phyloP scores from a whole-genome alignment of 139 green algal genomes.

The Chlorella sorokiniana region DNA sequence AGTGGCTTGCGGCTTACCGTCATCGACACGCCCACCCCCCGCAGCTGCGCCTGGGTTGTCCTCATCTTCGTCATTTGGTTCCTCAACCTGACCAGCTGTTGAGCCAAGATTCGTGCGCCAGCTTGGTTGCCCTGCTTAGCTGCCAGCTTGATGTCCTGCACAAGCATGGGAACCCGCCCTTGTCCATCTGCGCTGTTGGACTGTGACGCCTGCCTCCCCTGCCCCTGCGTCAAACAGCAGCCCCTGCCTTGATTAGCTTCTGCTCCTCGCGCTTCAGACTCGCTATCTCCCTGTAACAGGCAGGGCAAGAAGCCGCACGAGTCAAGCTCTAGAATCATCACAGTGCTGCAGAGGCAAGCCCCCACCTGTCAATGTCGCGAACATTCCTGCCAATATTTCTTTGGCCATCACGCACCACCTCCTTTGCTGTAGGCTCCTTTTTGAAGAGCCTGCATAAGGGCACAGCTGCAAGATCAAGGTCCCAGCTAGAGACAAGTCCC shows the following conservation, averaged over 20 bases:
- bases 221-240: not conserved
- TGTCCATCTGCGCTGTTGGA: not conserved
- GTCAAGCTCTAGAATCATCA: not conserved
- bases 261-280: constrained; percentile 25
- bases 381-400: constrained; percentile 24
- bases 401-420: not conserved
- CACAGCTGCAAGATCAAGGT: no score
- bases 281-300: constrained; percentile 9
- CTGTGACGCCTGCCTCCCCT: not conserved
- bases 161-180: not conserved
- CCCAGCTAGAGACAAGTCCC: no score
- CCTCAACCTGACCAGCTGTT: constrained; percentile 64
- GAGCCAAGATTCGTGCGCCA: constrained; percentile 54
- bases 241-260: constrained; percentile 23
- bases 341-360: not conserved
- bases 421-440: constrained; percentile 20
- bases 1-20: not conserved
- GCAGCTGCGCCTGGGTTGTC: constrained; percentile 56
- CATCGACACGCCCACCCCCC: constrained; percentile 47
- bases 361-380: constrained; percentile 22
- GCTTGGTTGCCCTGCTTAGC: constrained; percentile 48
- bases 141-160: constrained; percentile 34
- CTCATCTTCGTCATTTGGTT: constrained; percentile 63
- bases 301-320: not conserved
- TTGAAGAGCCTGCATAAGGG: constrained; percentile 17